Percentiles rank a stretch among this genome's conserved stretches.
phyloP scores from a whole-genome alignment of 1,284 basidiomycete genomes.

The Apiotrichum veenhuisii region DNA sequence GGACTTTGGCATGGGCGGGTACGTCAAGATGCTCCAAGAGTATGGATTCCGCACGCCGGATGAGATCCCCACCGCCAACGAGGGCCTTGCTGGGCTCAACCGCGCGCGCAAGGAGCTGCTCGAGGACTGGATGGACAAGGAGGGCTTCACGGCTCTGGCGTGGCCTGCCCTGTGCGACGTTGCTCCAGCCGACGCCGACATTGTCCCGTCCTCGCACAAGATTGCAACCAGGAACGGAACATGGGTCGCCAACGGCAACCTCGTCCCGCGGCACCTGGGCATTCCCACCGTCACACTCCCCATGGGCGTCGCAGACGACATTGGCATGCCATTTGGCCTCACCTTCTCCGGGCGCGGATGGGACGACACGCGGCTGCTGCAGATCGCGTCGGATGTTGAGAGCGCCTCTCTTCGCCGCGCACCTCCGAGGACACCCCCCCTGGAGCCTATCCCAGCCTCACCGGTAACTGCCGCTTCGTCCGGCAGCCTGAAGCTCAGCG shows the following conservation, averaged over 20 bases:
- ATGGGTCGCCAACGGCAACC: constrained; percentile 14
- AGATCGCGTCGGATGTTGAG: neutral
- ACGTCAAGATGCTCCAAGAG: neutral
- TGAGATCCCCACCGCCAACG: neutral
- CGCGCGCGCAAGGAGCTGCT: constrained; percentile 6
- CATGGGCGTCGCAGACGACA: constrained; percentile 9
- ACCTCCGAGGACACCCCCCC: constrained; percentile 2
- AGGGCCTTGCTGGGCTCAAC: constrained; percentile 1
- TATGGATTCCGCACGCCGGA: neutral
- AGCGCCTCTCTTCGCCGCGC: neutral
- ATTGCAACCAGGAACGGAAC: constrained; percentile 4
- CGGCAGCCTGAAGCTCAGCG: neutral
- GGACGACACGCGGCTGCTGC: constrained; percentile 7
- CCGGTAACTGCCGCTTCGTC: neutral
- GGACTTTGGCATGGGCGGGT: constrained; percentile 9
- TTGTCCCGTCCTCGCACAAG: neutral
- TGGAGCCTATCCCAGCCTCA: neutral
- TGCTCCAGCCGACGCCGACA: constrained; percentile 7
- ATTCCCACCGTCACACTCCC: constrained; percentile 9
- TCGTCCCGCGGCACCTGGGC: constrained; percentile 6
- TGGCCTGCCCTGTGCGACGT: constrained; percentile 1
- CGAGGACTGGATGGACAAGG: constrained; percentile 10
- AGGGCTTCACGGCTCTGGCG: constrained; percentile 1
- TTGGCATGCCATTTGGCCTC: constrained; percentile 11
- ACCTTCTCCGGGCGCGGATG: constrained; percentile 7